Evolutionary conservation across 148 eudicot genomes (phyloP), one percentile per base, ranked within the genome.

Genomic region (Bassia scoparia): DNA sequence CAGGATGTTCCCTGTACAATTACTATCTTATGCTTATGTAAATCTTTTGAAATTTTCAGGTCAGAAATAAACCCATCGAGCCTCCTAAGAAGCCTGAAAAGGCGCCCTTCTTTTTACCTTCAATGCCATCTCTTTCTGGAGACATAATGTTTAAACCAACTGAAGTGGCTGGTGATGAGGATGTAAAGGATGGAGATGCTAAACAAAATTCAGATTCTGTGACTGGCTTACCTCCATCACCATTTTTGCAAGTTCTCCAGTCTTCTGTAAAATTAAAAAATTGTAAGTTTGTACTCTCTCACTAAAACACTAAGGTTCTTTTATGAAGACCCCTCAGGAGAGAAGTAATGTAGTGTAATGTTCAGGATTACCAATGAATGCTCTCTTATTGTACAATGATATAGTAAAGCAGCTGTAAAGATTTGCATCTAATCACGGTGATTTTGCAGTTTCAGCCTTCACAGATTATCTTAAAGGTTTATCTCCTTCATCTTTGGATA

Each of bases 41-140:
- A 33, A 26, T 72, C 35, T 20, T 61, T 63, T 69, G 70, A 44
- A 41, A 66, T 62, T 76, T 77, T 24, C 87, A 90, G 96, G 89
- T 79, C 59, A 88, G 99, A 44, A 96, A 96, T 80, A 96, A 92
- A 76, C 99, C 97, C 41, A 87, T 90, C 56, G 97, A 96, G 68
- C 94, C 95, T 67, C 99, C 99, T 20, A 96, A 92, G 70, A 96
- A 90, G 81, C 99, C 97, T 17, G 96, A 96, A 73, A 89, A 92
- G 77, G 90, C 89, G 27, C 97, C 99, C 55, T 96, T 96, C 84
- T 96, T 96, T 85, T 81, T 96, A 85, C 90, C 97, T 61, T 86
- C 99, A 23, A 78, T 88, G 63, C 96, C 97, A 13, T 82, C 97
- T 74, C 83, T 95, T 60, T 92, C 97, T 35, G 97, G 99, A 72